Base-by-base conservation (phyloP, 2,329 filamentous ascomycete species). In the Colletotrichum sp. region DNA sequence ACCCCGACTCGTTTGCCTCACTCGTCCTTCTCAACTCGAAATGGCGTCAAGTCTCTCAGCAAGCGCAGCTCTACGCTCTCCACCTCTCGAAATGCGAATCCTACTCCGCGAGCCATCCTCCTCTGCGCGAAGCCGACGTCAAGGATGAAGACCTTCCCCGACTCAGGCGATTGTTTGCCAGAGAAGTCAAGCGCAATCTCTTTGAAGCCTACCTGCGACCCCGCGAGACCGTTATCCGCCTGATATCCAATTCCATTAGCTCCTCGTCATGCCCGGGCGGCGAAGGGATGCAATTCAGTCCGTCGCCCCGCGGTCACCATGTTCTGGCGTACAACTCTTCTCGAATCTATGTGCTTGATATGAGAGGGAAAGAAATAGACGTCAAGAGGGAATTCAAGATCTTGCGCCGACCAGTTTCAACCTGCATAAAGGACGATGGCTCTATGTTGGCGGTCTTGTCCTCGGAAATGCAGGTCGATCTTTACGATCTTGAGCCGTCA, bases 311-410 rank as follows among this genome's bases (percentile, higher is more conserved):
- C 70, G 95, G 95, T 4, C 92, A 93, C 79, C 91, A 93, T 79
- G 86, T 98, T 34, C 89, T 98, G 55, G 95, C 94, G 68, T 95
- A 96, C 83, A 98, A 95, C 84, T 98, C 95, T 49, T 96, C 95
- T 15, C 90, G 95, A 73, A 95, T 98, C 78, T 94, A 96, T 80
- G 91, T 98, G 39, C 87, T 98, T 68, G 93, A 96, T 81, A 88
- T 95, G 5, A 89, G 90, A 26, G 88, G 88, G 1, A 84, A 91
- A 49, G 87, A 90, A 8, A 85, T 95, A 21, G 86, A 88, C 16
- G 93, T 96, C 36, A 91, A 91, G 81, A 91, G 95, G 78, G 95
- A 98, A 83, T 89, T 98, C 80, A 96, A 96, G 85, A 94, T 96
- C 62, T 86, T 93, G 77, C 91, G 95, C 68, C 90, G 95, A 36